Evolutionary conservation across 2,329 filamentous ascomycete genomes (phyloP).

Genomic region (Helotiales sp.): DNA sequence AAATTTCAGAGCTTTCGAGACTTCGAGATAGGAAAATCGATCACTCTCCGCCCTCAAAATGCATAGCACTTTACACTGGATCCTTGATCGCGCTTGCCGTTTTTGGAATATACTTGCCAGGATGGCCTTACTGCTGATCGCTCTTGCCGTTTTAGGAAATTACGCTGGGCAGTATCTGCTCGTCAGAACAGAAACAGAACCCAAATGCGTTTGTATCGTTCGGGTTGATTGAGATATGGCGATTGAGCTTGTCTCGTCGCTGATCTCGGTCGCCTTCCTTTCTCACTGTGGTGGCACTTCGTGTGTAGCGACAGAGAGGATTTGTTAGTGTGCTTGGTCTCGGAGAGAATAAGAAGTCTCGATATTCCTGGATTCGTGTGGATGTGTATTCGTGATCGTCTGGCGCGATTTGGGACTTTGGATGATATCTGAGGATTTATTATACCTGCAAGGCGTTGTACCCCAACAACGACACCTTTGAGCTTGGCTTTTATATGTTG

Average conservation of each 20-base stretch:
- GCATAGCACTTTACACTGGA: constrained; percentile 2
- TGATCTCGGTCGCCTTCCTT: constrained; percentile 39
- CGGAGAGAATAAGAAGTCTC: too few relatives aligned
- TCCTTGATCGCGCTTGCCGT: neutral
- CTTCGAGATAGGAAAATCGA: constrained; percentile 26
- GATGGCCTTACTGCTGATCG: neutral
- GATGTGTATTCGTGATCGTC: too few relatives aligned
- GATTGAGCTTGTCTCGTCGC: constrained; percentile 5
- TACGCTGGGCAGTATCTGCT: neutral
- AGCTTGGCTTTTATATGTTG: too few relatives aligned
- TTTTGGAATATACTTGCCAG: neutral
- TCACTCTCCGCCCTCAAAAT: constrained; percentile 21
- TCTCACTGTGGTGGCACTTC: constrained; percentile 53
- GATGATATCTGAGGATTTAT: too few relatives aligned
- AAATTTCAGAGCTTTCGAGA: constrained; percentile 13
- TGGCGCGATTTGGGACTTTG: too few relatives aligned
- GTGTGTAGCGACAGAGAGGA: constrained; percentile 53
- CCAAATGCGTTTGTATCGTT: neutral
- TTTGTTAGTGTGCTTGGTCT: neutral
- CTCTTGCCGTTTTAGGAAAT: neutral
- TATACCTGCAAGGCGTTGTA: too few relatives aligned
- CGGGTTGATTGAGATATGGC: neutral
- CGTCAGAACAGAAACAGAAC: neutral
- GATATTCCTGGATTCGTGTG: too few relatives aligned
- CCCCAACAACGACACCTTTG: too few relatives aligned